Evolutionary conservation across 129 eudicot genomes (phyloP).

Genomic region (Flaveria linearis): DNA sequence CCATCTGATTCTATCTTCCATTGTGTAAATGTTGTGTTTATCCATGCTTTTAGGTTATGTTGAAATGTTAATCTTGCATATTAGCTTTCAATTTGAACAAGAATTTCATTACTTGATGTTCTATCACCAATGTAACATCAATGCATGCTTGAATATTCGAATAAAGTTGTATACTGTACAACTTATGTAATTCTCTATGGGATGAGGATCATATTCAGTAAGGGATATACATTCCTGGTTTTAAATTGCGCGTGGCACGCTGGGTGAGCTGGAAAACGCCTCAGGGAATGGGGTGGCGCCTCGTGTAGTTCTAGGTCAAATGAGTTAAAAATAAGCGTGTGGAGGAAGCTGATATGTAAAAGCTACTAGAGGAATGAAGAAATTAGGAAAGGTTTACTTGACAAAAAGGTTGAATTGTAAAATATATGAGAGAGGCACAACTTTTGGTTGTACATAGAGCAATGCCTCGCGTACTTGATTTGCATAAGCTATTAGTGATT

Average conservation of each 20-base stretch:
- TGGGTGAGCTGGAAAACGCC: not conserved
- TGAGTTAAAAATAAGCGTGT: not conserved
- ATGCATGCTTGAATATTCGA: no score
- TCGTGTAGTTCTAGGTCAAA: not conserved
- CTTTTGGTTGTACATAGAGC: not conserved
- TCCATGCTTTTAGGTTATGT: slow-evolving; percentile 2
- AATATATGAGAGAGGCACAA: not conserved
- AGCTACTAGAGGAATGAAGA: not conserved
- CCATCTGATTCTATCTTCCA: not conserved
- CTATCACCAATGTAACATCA: not conserved
- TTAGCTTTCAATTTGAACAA: not conserved
- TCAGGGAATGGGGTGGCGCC: not conserved
- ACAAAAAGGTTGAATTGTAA: not conserved
- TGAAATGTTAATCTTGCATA: not conserved
- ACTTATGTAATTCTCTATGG: no score
- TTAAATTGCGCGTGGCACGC: not conserved
- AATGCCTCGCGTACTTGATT: not conserved
- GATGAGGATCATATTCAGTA: no score
- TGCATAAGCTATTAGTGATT: not conserved
- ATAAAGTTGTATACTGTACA: not conserved
- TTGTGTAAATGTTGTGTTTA: not conserved
- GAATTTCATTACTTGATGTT: not conserved
- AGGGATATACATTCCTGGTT: not conserved
- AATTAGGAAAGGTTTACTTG: no score
- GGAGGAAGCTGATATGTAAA: not conserved